Evolutionary conservation across 768 basidiomycete species (phyloP), one percentile per base, ranked within the genome.

Genomic region (Rhizopogon vulgaris): DNA sequence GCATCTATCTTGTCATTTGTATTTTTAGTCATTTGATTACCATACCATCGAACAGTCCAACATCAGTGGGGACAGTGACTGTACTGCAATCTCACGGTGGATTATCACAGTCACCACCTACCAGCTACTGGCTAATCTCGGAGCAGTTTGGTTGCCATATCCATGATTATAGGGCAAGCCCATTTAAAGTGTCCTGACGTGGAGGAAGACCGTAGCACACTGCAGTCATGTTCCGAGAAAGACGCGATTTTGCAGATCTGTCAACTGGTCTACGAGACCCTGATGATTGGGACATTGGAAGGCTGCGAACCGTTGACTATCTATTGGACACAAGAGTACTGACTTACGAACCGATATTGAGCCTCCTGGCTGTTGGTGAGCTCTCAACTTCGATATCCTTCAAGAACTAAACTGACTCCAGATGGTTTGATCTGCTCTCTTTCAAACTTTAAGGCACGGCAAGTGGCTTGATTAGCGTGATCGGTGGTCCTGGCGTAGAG

Each of bases 401-500:
- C n/a, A n/a, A n/a, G 10, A 10, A 18, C 25, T 25, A 25, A 28
- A 43, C 36, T 30, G n/a, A n/a, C n/a, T n/a, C n/a, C 14, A 28
- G 6, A n/a, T 6, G 17, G 24, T 8, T 39, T 12, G 27, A 14
- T 18, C 40, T 12, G 12, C 28, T 14, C 37, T 43, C 48, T 42
- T 25, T 37, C n/a, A 18, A n/a, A n/a, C 36, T 15, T 7, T 22
- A 47, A 85, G 90, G 87, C 2, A 90, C 88, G 0, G 64, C 75
- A 4, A 62, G 67, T n/a, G 90, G 92, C 0, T 52, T 63, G 1
- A 74, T 94, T 32, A 73, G 83, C 51, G 57, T 93, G 24, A 79
- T 83, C 56, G 93, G 92, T 2, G 74, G 78, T 5, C 77, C 84
- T 3, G 80, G 84, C 3, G 86, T 91, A 11, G 74, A 82, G 48